Percentiles rank a stretch among this genome's conserved stretches.
Evolutionary conservation across 352 stramenopile species (phyloP).

Genomic region (Phytophthora idaei): DNA sequence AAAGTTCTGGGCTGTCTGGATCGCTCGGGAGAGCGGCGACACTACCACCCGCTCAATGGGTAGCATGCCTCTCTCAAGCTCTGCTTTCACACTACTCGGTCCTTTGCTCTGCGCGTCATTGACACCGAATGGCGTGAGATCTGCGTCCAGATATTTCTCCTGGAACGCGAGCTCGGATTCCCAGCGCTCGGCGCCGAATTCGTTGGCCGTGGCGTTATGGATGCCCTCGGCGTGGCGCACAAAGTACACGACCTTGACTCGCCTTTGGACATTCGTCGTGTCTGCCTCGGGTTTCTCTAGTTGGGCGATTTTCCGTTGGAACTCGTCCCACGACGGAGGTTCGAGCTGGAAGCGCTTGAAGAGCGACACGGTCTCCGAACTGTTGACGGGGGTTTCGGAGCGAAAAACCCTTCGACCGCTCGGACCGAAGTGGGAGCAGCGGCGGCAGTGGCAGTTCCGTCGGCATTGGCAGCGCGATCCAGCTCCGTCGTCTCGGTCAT

Average conservation of each 20-base stretch:
- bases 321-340: slow-evolving; percentile 32
- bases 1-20: slow-evolving; percentile 57
- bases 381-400: slow-evolving; percentile 8
- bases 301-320: slow-evolving; percentile 28
- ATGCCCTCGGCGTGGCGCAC: slow-evolving; percentile 76
- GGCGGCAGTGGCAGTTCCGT: background rate
- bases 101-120: slow-evolving; percentile 56
- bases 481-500: slow-evolving; percentile 25
- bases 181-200: slow-evolving; percentile 59
- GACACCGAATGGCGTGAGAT: slow-evolving; percentile 66
- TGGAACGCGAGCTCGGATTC: slow-evolving; percentile 63
- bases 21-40: slow-evolving; percentile 68
- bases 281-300: slow-evolving; percentile 22
- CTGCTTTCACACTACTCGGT: slow-evolving; percentile 30
- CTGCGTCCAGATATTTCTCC: slow-evolving; percentile 64
- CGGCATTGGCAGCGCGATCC: background rate
- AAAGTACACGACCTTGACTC: slow-evolving; percentile 80
- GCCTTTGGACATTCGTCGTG: slow-evolving; percentile 5
- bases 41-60: slow-evolving; percentile 67
- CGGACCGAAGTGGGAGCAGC: slow-evolving; percentile 9
- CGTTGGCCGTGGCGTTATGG: slow-evolving; percentile 66
- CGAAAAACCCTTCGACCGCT: slow-evolving; percentile 44
- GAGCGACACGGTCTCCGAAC: slow-evolving; percentile 12
- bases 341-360: slow-evolving; percentile 46
- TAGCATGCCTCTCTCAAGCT: slow-evolving; percentile 62